phyloP scores from a whole-genome alignment of 352 stramenopile species.

The Globisporangium cederbergense region DNA sequence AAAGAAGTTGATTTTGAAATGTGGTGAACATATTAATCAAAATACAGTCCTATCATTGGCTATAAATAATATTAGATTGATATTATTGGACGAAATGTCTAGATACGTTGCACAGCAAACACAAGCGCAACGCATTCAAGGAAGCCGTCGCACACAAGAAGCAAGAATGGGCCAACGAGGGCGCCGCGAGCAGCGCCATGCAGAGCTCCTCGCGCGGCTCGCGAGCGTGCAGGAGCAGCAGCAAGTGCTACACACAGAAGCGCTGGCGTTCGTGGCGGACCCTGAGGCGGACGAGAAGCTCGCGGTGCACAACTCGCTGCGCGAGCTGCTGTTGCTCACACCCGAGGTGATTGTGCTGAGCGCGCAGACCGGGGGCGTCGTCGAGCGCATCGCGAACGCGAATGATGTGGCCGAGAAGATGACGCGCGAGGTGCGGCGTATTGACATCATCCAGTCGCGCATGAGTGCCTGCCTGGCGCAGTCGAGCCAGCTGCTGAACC shows the following conservation, averaged over 20 bases:
- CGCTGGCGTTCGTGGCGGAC: slow-evolving; percentile 36
- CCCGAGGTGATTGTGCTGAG: slow-evolving; percentile 71
- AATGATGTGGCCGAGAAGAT: slow-evolving; percentile 90
- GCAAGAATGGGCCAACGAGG: slow-evolving; percentile 16
- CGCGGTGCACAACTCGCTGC: slow-evolving; percentile 41
- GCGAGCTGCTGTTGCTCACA: slow-evolving; percentile 50
- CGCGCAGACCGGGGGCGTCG: slow-evolving; percentile 73
- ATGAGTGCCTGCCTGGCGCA: slow-evolving; percentile 58
- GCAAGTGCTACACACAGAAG: slow-evolving; percentile 28
- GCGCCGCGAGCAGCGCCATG: slow-evolving; percentile 43
- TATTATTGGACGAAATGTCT: no score
- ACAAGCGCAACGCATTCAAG: neutral
- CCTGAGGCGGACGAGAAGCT: slow-evolving; percentile 46
- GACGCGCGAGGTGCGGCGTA: slow-evolving; percentile 76
- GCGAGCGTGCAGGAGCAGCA: slow-evolving; percentile 44
- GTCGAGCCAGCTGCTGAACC: slow-evolving; percentile 64
- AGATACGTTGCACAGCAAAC: neutral
- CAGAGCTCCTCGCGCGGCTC: slow-evolving; percentile 57
- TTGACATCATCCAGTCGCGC: slow-evolving; percentile 81
- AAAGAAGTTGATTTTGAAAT: no score
- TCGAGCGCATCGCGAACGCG: slow-evolving; percentile 79
- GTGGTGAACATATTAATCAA: no score
- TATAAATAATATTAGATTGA: no score
- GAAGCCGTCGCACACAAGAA: neutral
- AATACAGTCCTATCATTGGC: no score